phyloP scores from a whole-genome alignment of 768 basidiomycete genomes.

The Russula vinacea region DNA sequence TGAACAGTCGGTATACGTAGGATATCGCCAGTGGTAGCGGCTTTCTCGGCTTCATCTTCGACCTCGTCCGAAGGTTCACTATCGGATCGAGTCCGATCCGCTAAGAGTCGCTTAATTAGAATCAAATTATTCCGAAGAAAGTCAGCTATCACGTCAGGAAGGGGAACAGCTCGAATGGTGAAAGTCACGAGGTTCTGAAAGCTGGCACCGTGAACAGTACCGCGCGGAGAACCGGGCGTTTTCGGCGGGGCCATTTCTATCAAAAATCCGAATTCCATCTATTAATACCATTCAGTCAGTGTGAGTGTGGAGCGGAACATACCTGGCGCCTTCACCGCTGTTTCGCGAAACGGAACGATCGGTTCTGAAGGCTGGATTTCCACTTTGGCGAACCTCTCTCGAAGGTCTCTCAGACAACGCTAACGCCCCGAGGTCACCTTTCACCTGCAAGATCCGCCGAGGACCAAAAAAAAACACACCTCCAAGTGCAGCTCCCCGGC shows the following conservation, averaged over 20 bases:
- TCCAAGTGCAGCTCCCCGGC: constrained; percentile 96
- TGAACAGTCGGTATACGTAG: constrained; percentile 59
- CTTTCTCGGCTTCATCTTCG: constrained; percentile 42
- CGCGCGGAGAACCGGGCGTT: constrained; percentile 63
- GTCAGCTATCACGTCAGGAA: constrained; percentile 66
- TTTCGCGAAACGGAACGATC: constrained; percentile 97
- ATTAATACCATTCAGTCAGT: neutral
- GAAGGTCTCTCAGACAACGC: constrained; percentile 95
- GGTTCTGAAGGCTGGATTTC: constrained; percentile 93
- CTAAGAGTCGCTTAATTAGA: constrained; percentile 59
- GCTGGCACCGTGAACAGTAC: constrained; percentile 70
- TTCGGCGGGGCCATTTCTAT: constrained; percentile 88
- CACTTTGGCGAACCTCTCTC: constrained; percentile 89
- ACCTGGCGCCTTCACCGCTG: constrained; percentile 80
- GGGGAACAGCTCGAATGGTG: constrained; percentile 75
- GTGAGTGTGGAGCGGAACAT: constrained; percentile 25
- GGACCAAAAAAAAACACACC: constrained; percentile 43
- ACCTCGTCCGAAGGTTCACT: constrained; percentile 34
- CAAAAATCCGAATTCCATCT: neutral
- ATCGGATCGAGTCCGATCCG: constrained; percentile 38
- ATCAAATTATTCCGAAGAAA: constrained; percentile 75
- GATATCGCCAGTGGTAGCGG: constrained; percentile 55
- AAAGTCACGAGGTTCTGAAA: constrained; percentile 73
- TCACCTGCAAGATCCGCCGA: neutral
- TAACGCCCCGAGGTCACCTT: constrained; percentile 35